Evolutionary conservation across 768 basidiomycete genomes (phyloP).

Genomic region (Leccinum broughii): DNA sequence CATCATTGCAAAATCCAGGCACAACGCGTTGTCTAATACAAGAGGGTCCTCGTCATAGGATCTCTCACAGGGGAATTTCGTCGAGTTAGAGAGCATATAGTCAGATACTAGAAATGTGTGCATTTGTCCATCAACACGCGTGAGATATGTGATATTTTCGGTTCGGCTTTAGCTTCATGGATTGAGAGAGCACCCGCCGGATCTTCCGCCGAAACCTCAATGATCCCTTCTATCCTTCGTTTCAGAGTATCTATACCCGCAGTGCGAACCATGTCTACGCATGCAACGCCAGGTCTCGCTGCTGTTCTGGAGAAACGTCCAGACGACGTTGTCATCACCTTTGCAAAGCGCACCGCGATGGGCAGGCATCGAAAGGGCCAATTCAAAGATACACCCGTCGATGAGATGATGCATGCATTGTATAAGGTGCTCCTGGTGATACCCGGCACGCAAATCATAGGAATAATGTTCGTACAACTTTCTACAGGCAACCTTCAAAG

Average conservation of each 20-base stretch:
- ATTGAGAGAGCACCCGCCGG: background rate
- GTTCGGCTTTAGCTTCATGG: background rate
- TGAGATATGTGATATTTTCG: conserved; percentile 2
- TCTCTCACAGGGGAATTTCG: background rate
- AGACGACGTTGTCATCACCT: conserved; percentile 88
- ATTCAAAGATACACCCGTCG: conserved; percentile 83
- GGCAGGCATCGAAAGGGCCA: conserved; percentile 90
- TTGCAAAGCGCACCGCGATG: conserved; percentile 87
- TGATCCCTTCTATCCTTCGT: conserved; percentile 21
- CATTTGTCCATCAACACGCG: background rate
- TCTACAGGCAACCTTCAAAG: conserved; percentile 61
- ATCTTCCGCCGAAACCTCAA: conserved; percentile 11
- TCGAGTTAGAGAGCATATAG: background rate
- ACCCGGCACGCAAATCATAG: background rate
- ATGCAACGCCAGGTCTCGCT: conserved; percentile 40
- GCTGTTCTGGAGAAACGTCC: conserved; percentile 67
- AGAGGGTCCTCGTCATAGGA: conserved; percentile 5
- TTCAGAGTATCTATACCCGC: conserved; percentile 6
- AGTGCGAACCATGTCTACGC: conserved; percentile 38
- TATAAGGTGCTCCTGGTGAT: conserved; percentile 58
- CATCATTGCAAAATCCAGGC: conserved; percentile 28
- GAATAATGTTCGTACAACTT: background rate
- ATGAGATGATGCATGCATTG: conserved; percentile 80
- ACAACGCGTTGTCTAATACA: conserved; percentile 1
- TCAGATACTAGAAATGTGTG: background rate